Base-by-base conservation (phyloP, 176 grass and related monocot genomes). In the Calamus simplicifolius region DNA sequence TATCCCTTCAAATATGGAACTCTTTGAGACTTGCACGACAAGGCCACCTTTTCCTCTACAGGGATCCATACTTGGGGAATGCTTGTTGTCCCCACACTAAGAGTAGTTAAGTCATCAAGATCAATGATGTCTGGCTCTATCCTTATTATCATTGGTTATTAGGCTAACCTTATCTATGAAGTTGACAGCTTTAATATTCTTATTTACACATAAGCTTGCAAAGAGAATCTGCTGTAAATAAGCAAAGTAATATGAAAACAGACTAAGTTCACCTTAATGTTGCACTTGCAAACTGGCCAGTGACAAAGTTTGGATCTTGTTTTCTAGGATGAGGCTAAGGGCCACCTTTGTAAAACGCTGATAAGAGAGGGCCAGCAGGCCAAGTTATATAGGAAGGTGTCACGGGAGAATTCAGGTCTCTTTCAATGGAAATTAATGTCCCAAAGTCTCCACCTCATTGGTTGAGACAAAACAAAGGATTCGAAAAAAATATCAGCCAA, bases 21-120 rank as follows among this genome's bases (percentile, higher is more conserved):
- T 60, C n/a, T 38, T 59, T 60, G 26, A 60, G 28, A 60, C 58
- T 60, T 60, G 58, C 58, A 60, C 58, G 58, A 12, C 58, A 60
- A 60, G 5, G 28, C 28, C 16, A 60, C 35, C 58, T 35, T n/a
- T 18, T n/a, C 25, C 25, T 31, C 27, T 4, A 59, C 25, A 17
- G 25, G 29, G 57, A n/a, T 6, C 5, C 57, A 35, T 59, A 26
- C 57, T 31, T 59, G 58, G 17, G 53, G 23, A 56, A 13, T 56
- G 53, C 23, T 56, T 56, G 23, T 19, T 18, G 23, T 19, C 53
- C 18, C 23, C 19, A 19, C 53, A 10, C 25, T 56, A 7, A 1
- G 18, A 19, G 23, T 18, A 25, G 53, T 56, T 21, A 21, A 56
- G 54, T 21, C 54, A 56, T 21, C 16, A 23, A 23, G 7, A 21